Evolutionary conservation across 352 stramenopile species (phyloP), one percentile per base, ranked within the genome.

Genomic region (Pythium guiyangense): DNA sequence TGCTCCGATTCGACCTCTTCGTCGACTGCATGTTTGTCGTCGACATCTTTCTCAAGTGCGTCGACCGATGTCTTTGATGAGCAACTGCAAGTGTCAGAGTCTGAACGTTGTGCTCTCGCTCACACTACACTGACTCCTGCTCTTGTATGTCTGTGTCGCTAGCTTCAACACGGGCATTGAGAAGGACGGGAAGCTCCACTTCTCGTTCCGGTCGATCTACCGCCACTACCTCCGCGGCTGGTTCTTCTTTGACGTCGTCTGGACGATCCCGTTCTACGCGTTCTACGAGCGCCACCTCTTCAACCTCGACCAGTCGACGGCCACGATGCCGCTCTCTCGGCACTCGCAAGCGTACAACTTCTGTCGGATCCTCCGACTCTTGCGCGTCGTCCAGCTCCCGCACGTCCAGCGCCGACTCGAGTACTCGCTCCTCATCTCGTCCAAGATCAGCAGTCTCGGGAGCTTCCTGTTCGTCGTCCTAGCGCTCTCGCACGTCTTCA

Each of bases 161-260:
- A 93, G 82, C 47, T 93, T 93, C 52, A 85, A 81, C 50, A 93
- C 83, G 4, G 83, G 66, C 4, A 72, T 90, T 29, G 83, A 93
- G 62, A 63, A 67, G 29, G 77, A 91, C n/a, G 80, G 79, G 44
- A 86, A 79, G 27, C 60, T 93, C 0, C 77, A 91, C 31, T 90
- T 91, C 52, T 88, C 75, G 1, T 66, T 71, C 18, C 48, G 57
- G 0, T 74, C 74, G 3, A 93, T 90, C 20, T 62, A 73, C 3
- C 60, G 65, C 8, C 59, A 82, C 31, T 93, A 93, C 39, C 35
- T 74, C 17, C 45, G 62, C 8, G 66, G 68, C 1, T 90, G 79
- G 73, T 80, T 93, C 47, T 18, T 81, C 11, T 63, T 74, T 9
- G 79, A 93, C 57, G 35, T 86, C 22, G 39, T 88, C 8, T 89